phyloP scores from a whole-genome alignment of 2,329 filamentous ascomycete species.

The Verruconis gallopava region DNA sequence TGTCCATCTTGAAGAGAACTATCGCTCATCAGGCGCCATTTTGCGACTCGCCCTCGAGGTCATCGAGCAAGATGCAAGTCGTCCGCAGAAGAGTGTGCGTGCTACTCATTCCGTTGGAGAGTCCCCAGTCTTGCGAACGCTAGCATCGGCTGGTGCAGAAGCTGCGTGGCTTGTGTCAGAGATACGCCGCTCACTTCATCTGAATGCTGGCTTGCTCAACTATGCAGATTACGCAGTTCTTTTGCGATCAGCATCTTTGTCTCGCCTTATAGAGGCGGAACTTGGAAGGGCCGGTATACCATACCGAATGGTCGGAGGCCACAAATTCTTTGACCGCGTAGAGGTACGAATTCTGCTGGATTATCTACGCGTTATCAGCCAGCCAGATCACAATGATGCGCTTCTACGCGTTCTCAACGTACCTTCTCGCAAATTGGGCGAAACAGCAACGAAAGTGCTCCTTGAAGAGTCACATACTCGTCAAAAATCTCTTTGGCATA shows the following conservation, averaged over 20 bases:
- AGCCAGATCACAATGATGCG: slow-evolving; percentile 79
- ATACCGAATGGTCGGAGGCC: slow-evolving; percentile 86
- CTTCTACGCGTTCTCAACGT: slow-evolving; percentile 73
- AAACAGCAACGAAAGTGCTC: slow-evolving; percentile 60
- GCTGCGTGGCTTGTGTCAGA: slow-evolving; percentile 83
- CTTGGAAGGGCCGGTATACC: slow-evolving; percentile 70
- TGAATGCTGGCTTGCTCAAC: slow-evolving; percentile 62
- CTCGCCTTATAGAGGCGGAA: slow-evolving; percentile 71
- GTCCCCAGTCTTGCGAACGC: slow-evolving; percentile 63
- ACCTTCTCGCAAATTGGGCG: slow-evolving; percentile 69
- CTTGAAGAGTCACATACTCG: slow-evolving; percentile 62
- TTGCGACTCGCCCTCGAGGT: slow-evolving; percentile 67
- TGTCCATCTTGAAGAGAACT: slow-evolving; percentile 84
- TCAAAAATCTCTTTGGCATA: slow-evolving; percentile 59
- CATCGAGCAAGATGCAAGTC: slow-evolving; percentile 75
- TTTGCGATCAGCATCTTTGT: slow-evolving; percentile 71
- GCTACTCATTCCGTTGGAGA: slow-evolving; percentile 72
- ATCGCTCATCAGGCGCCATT: slow-evolving; percentile 79
- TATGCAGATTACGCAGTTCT: slow-evolving; percentile 75
- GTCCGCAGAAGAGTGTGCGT: slow-evolving; percentile 67
- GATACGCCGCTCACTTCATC: slow-evolving; percentile 53
- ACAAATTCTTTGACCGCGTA: slow-evolving; percentile 79
- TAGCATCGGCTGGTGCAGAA: slow-evolving; percentile 58
- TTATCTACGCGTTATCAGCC: slow-evolving; percentile 74
- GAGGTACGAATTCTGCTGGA: slow-evolving; percentile 82